These are phyloP conservation scores for Nakaseomyces glabratus DNA, from an alignment of 1,139 yeast genomes.

Conservation along the genomic window DNA sequence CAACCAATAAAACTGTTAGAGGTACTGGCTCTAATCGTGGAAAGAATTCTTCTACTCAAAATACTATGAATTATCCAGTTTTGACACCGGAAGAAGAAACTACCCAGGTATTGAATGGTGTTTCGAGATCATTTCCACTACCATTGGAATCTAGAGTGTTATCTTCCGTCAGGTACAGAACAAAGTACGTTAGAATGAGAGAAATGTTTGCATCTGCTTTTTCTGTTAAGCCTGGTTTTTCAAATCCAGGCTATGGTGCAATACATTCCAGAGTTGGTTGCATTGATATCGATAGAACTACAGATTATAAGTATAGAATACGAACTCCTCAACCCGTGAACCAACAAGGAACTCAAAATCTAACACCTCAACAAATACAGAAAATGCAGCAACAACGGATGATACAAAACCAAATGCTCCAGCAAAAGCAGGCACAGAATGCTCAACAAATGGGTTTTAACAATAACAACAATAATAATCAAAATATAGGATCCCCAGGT, in stretches of 20 bases:
- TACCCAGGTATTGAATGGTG: slow-evolving; percentile 87
- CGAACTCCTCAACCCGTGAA: slow-evolving; percentile 47
- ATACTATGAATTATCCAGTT: slow-evolving; percentile 8
- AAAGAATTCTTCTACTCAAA: slow-evolving; percentile 6
- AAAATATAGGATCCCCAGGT: slow-evolving; percentile 10
- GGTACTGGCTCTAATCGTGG: not conserved
- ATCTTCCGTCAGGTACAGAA: slow-evolving; percentile 62
- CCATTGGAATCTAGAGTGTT: slow-evolving; percentile 74
- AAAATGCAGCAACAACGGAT: slow-evolving; percentile 33
- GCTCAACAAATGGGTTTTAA: slow-evolving; percentile 20
- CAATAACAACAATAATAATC: slow-evolving; percentile 14
- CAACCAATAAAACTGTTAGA: slow-evolving; percentile 6
- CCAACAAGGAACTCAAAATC: slow-evolving; percentile 18
- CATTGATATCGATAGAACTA: slow-evolving; percentile 55
- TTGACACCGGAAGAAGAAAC: slow-evolving; percentile 81
- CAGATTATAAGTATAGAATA: slow-evolving; percentile 49
- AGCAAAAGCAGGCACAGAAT: slow-evolving; percentile 28
- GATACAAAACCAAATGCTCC: slow-evolving; percentile 30
- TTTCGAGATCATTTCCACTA: slow-evolving; percentile 65
- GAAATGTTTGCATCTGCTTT: slow-evolving; percentile 65
- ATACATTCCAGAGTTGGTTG: slow-evolving; percentile 71
- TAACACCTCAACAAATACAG: slow-evolving; percentile 41
- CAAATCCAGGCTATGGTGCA: slow-evolving; percentile 43
- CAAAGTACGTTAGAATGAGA: slow-evolving; percentile 69
- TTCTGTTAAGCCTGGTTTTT: slow-evolving; percentile 26